Evolutionary conservation across 331 rosid genomes (phyloP).

Genomic region (Quercus lobata): DNA sequence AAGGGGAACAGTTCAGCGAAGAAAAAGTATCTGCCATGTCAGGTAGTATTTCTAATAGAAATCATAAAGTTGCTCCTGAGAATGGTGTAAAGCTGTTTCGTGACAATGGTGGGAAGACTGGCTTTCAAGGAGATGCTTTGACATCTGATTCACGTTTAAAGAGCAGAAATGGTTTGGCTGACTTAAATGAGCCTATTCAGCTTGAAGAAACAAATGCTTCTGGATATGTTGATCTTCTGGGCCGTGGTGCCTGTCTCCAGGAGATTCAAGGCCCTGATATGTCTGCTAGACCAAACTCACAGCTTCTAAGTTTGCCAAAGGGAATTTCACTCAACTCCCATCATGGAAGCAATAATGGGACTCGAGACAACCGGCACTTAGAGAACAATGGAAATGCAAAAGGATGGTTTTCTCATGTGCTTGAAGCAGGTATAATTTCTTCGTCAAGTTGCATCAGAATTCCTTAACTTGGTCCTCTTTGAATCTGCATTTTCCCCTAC

Average conservation of each 20-base stretch:
- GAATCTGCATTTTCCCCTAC: neutral
- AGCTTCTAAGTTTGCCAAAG: constrained; percentile 38
- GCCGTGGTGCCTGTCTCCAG: constrained; percentile 30
- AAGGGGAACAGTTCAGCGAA: constrained; percentile 68
- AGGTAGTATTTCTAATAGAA: constrained; percentile 34
- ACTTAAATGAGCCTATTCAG: constrained; percentile 77
- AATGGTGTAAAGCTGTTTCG: constrained; percentile 33
- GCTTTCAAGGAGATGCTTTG: constrained; percentile 39
- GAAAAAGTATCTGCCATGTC: constrained; percentile 46
- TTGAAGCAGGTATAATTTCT: constrained; percentile 66
- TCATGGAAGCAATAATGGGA: constrained; percentile 33
- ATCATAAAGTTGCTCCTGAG: constrained; percentile 30
- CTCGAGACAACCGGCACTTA: constrained; percentile 32
- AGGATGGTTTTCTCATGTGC: constrained; percentile 44
- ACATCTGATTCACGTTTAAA: constrained; percentile 39
- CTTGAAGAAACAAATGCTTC: constrained; percentile 66
- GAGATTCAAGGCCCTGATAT: constrained; percentile 41
- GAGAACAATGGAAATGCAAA: constrained; percentile 51
- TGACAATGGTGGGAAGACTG: constrained; percentile 37
- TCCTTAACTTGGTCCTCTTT: neutral
- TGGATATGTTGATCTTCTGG: constrained; percentile 28
- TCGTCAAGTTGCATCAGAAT: constrained; percentile 8
- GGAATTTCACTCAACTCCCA: constrained; percentile 41
- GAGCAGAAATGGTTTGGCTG: constrained; percentile 65
- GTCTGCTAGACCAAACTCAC: constrained; percentile 37